Percentiles rank a stretch among this genome's conserved stretches.
Evolutionary conservation across 352 stramenopile genomes (phyloP).

Genomic region (Saprolegnia parasitica): DNA sequence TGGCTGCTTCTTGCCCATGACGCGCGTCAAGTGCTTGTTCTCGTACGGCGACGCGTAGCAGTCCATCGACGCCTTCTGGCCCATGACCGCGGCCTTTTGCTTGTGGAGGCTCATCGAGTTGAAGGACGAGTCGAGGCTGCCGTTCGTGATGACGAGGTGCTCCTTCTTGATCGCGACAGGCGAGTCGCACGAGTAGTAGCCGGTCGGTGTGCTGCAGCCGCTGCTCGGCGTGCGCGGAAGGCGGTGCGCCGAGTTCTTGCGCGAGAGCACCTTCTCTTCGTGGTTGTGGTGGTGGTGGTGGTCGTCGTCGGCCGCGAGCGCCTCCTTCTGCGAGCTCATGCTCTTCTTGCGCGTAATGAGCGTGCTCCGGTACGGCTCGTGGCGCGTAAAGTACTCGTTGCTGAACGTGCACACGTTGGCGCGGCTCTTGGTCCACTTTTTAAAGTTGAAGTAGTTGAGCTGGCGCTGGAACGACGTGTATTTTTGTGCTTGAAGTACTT

Average conservation of each 20-base stretch:
- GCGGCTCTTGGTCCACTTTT: slow-evolving; percentile 86
- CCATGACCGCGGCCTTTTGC: too few relatives aligned
- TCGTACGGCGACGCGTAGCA: slow-evolving; percentile 25
- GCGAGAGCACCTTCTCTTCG: slow-evolving; percentile 3
- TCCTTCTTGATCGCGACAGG: slow-evolving; percentile 9
- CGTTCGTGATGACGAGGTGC: slow-evolving; percentile 8
- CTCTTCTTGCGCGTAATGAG: slow-evolving; percentile 57
- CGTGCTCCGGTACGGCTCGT: slow-evolving; percentile 55
- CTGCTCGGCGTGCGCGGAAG: neutral
- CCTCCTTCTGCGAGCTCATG: slow-evolving; percentile 31
- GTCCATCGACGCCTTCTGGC: neutral
- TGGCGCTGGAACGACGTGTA: slow-evolving; percentile 93
- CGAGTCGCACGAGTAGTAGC: slow-evolving; percentile 25
- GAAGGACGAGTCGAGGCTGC: slow-evolving; percentile 16
- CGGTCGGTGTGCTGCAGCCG: neutral
- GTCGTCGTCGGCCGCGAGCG: neutral
- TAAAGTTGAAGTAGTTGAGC: slow-evolving; percentile 94
- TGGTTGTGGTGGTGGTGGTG: slow-evolving; percentile 2
- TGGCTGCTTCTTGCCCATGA: slow-evolving; percentile 16
- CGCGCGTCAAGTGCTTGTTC: slow-evolving; percentile 28
- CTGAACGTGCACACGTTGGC: slow-evolving; percentile 71
- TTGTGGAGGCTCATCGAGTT: slow-evolving; percentile 28
- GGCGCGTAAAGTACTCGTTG: slow-evolving; percentile 60
- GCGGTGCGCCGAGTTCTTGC: neutral
- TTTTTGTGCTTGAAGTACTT: slow-evolving; percentile 93